Conservation (phyloP, 768 basidiomycete genomes). For the Psilocybe tampanensis region DNA sequence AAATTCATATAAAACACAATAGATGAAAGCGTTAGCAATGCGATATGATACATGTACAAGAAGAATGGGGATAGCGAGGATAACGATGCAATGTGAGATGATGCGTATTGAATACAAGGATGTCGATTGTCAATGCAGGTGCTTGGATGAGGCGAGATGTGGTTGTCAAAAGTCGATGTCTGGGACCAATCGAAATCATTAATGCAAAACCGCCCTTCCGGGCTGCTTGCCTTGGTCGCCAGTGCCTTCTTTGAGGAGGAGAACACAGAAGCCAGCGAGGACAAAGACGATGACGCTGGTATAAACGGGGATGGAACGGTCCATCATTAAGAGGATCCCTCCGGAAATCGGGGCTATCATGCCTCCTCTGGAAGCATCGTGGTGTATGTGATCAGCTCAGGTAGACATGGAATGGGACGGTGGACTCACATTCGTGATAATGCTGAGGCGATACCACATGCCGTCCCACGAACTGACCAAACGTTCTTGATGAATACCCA, state of each 20-base stretch:
- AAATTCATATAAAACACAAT: too few species aligned
- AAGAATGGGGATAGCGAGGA: too few species aligned
- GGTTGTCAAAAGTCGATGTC: too few species aligned
- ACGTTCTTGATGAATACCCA: neutral
- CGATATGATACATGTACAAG: too few species aligned
- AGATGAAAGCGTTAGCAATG: too few species aligned
- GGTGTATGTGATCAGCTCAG: conserved; percentile 10
- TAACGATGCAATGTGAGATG: too few species aligned
- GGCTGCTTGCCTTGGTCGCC: conserved; percentile 10
- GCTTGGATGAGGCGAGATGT: too few species aligned
- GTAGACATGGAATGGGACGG: neutral
- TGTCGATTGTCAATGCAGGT: too few species aligned
- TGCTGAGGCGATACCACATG: conserved; percentile 86
- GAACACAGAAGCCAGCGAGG: conserved; percentile 62
- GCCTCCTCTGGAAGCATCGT: conserved; percentile 76
- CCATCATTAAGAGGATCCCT: conserved; percentile 67
- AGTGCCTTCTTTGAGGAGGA: conserved; percentile 59
- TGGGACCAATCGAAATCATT: too few species aligned
- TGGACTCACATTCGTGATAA: conserved; percentile 73
- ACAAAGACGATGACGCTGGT: conserved; percentile 68
- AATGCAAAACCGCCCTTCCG: conserved; percentile 11
- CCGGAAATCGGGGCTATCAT: conserved; percentile 88
- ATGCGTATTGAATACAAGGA: too few species aligned
- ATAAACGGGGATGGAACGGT: conserved; percentile 76
- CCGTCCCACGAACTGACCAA: conserved; percentile 75